Percentiles rank a stretch among this genome's conserved stretches.
Evolutionary conservation across 1,284 basidiomycete genomes (phyloP).

Genomic region (Exsudoporus floridanus): DNA sequence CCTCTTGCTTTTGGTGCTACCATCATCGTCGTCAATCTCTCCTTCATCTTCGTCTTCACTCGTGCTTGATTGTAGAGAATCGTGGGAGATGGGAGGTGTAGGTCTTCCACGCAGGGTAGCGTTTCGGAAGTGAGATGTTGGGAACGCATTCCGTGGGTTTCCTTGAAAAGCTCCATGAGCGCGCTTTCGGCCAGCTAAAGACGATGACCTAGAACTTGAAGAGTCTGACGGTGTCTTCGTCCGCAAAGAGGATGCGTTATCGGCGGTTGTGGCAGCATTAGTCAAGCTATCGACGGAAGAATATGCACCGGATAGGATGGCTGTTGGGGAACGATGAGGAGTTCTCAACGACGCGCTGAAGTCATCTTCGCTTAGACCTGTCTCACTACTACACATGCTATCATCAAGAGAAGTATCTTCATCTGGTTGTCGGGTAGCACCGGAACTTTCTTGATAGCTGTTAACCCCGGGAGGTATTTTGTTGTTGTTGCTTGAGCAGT

Average conservation of each 20-base stretch:
- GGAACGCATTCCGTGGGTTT: not conserved
- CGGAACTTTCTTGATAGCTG: slow-evolving; percentile 10
- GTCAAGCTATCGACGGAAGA: slow-evolving; percentile 40
- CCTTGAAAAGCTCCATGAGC: slow-evolving; percentile 16
- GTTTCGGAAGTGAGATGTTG: slow-evolving; percentile 16
- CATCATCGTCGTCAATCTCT: slow-evolving; percentile 7
- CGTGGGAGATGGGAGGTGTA: slow-evolving; percentile 2
- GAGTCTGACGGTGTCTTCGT: slow-evolving; percentile 48
- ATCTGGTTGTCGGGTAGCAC: slow-evolving; percentile 18
- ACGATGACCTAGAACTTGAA: slow-evolving; percentile 38
- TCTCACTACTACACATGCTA: slow-evolving; percentile 29
- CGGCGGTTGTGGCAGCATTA: slow-evolving; percentile 47
- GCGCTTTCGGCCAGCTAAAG: slow-evolving; percentile 39
- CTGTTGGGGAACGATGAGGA: slow-evolving; percentile 40
- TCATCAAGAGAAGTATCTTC: slow-evolving; percentile 27
- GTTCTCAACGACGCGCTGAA: slow-evolving; percentile 68
- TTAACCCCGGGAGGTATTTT: slow-evolving; percentile 9
- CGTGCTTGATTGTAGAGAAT: slow-evolving; percentile 21
- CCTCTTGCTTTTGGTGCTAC: slow-evolving; percentile 21
- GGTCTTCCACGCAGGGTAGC: slow-evolving; percentile 32
- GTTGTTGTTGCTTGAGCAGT: slow-evolving; percentile 55
- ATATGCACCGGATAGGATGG: slow-evolving; percentile 35
- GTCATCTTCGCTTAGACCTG: slow-evolving; percentile 44
- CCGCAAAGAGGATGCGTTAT: slow-evolving; percentile 45
- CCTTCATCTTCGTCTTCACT: slow-evolving; percentile 27